phyloP scores from a whole-genome alignment of 306 rosid species.

The Echinosophora koreensis region DNA sequence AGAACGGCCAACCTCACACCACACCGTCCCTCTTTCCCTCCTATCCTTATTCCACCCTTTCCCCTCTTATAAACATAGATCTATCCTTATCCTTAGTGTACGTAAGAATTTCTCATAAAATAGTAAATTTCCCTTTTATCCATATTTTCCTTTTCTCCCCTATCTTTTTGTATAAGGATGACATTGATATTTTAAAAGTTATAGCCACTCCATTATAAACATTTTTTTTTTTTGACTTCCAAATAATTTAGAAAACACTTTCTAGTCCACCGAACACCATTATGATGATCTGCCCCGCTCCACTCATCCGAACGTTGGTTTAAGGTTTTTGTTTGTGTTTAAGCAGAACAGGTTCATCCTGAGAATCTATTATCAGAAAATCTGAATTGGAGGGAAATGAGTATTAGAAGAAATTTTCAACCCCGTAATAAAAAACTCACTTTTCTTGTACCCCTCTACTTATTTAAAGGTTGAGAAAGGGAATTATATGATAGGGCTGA shows the following conservation, averaged over 20 bases:
- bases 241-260: not conserved
- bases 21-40: not conserved
- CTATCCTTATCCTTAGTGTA: too few relatives aligned
- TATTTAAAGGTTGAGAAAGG: slow-evolving; percentile 20
- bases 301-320: not conserved
- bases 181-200: not conserved
- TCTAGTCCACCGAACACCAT: not conserved
- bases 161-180: not conserved
- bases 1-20: not conserved
- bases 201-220: not conserved
- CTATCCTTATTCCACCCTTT: not conserved
- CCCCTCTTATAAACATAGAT: not conserved
- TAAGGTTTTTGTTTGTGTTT: not conserved
- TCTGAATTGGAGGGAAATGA: slow-evolving; percentile 19
- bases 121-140: not conserved
- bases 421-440: not conserved
- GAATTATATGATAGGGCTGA: not conserved
- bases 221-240: not conserved
- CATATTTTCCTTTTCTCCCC: not conserved
- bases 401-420: not conserved
- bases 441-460: not conserved
- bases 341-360: not conserved
- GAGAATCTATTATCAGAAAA: not conserved
- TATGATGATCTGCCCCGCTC: not conserved
- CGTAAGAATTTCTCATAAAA: not conserved